Base-by-base conservation (phyloP, 768 basidiomycete species). In the Rossbeevera mucosa region DNA sequence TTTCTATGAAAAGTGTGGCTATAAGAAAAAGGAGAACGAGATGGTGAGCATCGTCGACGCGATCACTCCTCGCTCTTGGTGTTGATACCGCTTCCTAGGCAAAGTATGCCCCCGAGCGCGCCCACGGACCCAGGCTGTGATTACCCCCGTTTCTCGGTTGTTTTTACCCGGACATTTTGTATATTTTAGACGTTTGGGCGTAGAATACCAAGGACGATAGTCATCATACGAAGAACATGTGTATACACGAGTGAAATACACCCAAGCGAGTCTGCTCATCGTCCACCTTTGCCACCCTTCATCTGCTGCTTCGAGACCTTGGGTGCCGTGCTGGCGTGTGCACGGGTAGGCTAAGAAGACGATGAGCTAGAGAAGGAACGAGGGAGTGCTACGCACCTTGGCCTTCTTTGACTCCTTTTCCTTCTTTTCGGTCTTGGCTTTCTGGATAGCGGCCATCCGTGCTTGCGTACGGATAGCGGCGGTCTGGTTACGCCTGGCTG, bases 1-100 rank as follows among this genome's bases (percentile, higher is more conserved):
- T 8, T 99, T 99, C 74, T 99, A 99, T 70, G 77, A 92, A 70
- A 98, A 98, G 71, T 99, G 95, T 66, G 95, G 95, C 20, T 96
- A 74, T 63, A 77, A 80, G 70, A 87, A 85, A 74, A 95, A 94
- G 72, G 94, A 94, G 71, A 84, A 80, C 61, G 91, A 96, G 71
- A 98, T 98, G 94, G 94, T 87, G 51, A 52, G 68, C 36, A 18
- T 47, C 14, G 16, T 50, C 38, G 8, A 18, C 14, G 18, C 33
- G 25, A 22, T 22, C 21, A 7, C 45, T 22, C 42, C 28, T 50
- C 46, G 26, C 9, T 36, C 33, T 36, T 47, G 28, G 53, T 45
- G 33, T 44, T 64, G 52, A 61, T 29, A 31, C 14, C 38, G 9
- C 20, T 21, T 38, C 52, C 24, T 53, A 84, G 82, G 82, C 80